phyloP scores from a whole-genome alignment of 2,329 filamentous ascomycete genomes.

The Curvularia eragrostidis region DNA sequence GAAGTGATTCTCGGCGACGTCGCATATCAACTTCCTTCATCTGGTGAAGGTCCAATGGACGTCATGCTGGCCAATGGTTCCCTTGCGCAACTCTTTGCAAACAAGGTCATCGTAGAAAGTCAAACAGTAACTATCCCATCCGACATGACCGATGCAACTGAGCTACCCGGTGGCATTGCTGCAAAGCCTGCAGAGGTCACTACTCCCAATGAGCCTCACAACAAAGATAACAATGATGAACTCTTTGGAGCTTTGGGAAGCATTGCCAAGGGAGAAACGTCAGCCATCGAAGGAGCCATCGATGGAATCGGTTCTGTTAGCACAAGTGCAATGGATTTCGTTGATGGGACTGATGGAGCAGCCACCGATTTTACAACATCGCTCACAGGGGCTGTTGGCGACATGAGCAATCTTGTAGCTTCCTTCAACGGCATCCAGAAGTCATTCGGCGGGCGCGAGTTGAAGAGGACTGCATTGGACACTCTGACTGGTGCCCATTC shows the following conservation, averaged over 20 bases:
- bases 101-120: conserved; percentile 16
- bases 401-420: conserved; percentile 13
- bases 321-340: conserved; percentile 7
- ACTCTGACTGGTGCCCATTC: conserved; percentile 12
- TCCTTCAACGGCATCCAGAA: conserved; percentile 26
- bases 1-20: conserved; percentile 21
- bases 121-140: conserved; percentile 8
- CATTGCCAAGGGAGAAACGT: conserved; percentile 9
- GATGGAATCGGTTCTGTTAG: conserved; percentile 6
- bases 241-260: conserved; percentile 11
- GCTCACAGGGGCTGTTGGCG: conserved; percentile 12
- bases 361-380: conserved; percentile 8
- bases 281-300: conserved; percentile 5
- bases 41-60: conserved; percentile 14
- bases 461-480: conserved; percentile 9
- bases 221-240: conserved; percentile 5
- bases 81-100: conserved; percentile 11
- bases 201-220: not conserved
- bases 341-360: conserved; percentile 8
- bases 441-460: conserved; percentile 10
- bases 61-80: conserved; percentile 21
- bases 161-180: conserved; percentile 6
- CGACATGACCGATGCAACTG: not conserved
- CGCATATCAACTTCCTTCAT: conserved; percentile 20
- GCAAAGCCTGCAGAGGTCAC: conserved; percentile 12